Base-by-base conservation (phyloP, 192 early-diverging fungal species). In the Neocallimastix lanati region DNA sequence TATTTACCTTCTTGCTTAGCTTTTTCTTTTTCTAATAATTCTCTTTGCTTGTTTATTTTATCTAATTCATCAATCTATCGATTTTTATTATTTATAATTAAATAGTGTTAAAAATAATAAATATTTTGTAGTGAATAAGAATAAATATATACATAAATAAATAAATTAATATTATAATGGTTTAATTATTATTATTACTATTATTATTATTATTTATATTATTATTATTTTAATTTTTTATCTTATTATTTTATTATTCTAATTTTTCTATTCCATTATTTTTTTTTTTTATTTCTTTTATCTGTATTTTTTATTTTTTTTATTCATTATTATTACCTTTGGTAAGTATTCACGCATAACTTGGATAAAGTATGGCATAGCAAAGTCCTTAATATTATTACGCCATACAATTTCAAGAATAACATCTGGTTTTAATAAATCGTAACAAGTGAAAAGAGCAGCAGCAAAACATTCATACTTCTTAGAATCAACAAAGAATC, bases 281-380 rank as follows among this genome's bases (percentile, higher is more conserved):
- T n/a, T n/a, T n/a, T n/a, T n/a, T n/a, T n/a, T n/a, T n/a, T n/a
- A n/a, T n/a, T n/a, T n/a, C n/a, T n/a, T n/a, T n/a, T n/a, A n/a
- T n/a, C n/a, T n/a, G n/a, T n/a, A n/a, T n/a, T n/a, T n/a, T n/a
- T n/a, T n/a, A n/a, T n/a, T n/a, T n/a, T n/a, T n/a, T n/a, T n/a
- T n/a, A n/a, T n/a, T n/a, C n/a, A n/a, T n/a, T n/a, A n/a, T n/a
- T n/a, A n/a, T n/a, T n/a, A 85, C 94, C 91, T 96, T 96, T 50
- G 77, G 83, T 83, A 92, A 91, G 83, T 92, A 93, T 86, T 98
- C 96, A 77, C 95, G 90, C 83, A 93, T 86, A 76, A 91, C 86
- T 81, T 99, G 94, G 80, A 99, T 94, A 86, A 98, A 92, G 84
- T 96, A 98, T 21, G 98, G 98, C 95, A 98, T 97, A 13, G 96